Conservation (phyloP, 768 basidiomycete genomes). For the Kwoniella dejecticola region DNA sequence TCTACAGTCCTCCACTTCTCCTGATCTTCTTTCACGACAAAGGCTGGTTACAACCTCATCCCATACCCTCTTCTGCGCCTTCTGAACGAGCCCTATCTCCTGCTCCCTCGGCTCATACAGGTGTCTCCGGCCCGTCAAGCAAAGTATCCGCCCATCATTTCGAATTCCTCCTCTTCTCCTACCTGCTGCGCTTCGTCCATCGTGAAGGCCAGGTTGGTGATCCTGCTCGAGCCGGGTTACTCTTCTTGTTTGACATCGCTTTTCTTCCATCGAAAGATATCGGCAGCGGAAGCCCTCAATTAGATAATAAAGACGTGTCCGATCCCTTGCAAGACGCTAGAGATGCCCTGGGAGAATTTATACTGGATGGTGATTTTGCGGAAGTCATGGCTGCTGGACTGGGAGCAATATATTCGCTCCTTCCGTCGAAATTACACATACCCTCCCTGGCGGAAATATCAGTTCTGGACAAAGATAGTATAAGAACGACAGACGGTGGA, state of each 20-base stretch:
- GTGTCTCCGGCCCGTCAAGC: conserved; percentile 60
- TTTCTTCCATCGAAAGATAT: conserved; percentile 53
- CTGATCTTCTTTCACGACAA: conserved; percentile 98
- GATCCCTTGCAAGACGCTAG: conserved; percentile 85
- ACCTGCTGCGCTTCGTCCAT: conserved; percentile 90
- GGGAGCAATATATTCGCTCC: conserved; percentile 85
- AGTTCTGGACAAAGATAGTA: conserved; percentile 25
- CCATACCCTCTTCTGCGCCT: conserved; percentile 6
- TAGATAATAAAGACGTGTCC: conserved; percentile 23
- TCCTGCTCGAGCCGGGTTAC: conserved; percentile 83
- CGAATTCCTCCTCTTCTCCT: conserved; percentile 93
- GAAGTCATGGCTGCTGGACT: conserved; percentile 92
- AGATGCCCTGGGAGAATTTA: conserved; percentile 84
- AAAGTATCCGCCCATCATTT: conserved; percentile 65
- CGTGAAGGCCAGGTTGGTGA: conserved; percentile 92
- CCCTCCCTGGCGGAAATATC: conserved; percentile 55
- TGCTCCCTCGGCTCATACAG: conserved; percentile 64
- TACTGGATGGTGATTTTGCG: conserved; percentile 96
- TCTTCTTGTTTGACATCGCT: conserved; percentile 94
- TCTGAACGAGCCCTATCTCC: conserved; percentile 60
- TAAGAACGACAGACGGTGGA: conserved; percentile 73
- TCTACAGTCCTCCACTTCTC: conserved; percentile 61
- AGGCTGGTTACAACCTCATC: conserved; percentile 60
- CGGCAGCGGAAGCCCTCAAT: conserved; percentile 28
- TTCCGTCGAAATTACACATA: conserved; percentile 84